Percentiles rank a stretch among this genome's conserved stretches.
phyloP scores from a whole-genome alignment of 352 stramenopile genomes.

The Phytophthora meadii region DNA sequence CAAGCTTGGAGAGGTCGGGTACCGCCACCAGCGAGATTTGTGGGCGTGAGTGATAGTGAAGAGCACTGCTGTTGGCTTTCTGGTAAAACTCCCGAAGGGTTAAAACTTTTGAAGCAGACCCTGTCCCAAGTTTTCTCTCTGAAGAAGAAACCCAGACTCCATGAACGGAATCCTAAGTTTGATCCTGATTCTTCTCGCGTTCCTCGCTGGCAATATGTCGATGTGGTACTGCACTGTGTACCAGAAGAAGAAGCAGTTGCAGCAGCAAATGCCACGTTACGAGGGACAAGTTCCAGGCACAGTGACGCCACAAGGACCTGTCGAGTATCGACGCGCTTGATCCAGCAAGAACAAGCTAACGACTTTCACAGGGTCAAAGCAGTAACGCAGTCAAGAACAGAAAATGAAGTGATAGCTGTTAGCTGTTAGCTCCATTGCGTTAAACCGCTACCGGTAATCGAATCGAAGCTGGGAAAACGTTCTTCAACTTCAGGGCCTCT shows the following conservation, averaged over 20 bases:
- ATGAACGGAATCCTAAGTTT: slow-evolving; percentile 27
- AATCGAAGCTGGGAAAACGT: background rate
- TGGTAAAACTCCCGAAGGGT: too few species aligned
- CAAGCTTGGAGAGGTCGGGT: too few species aligned
- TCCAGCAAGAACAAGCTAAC: background rate
- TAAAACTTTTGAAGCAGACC: background rate
- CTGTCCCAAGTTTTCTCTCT: slow-evolving; percentile 7
- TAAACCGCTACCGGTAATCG: background rate
- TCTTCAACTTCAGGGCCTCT: slow-evolving; percentile 1
- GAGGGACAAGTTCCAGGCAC: slow-evolving; percentile 31
- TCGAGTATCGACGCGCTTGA: slow-evolving; percentile 33
- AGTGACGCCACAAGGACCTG: slow-evolving; percentile 27
- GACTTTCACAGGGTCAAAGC: background rate
- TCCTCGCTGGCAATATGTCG: slow-evolving; percentile 26
- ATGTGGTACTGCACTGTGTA: slow-evolving; percentile 35
- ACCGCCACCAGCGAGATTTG: too few species aligned
- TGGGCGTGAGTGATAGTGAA: too few species aligned
- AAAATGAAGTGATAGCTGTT: background rate
- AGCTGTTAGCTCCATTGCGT: background rate
- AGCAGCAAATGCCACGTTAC: slow-evolving; percentile 22
- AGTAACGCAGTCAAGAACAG: background rate
- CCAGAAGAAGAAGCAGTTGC: slow-evolving; percentile 26
- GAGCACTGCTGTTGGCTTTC: too few species aligned
- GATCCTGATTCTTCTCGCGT: slow-evolving; percentile 35
- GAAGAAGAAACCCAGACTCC: slow-evolving; percentile 1